Evolutionary conservation across 2,329 filamentous ascomycete species (phyloP), one percentile per base, ranked within the genome.

Genomic region (Furcasterigmium furcatum): DNA sequence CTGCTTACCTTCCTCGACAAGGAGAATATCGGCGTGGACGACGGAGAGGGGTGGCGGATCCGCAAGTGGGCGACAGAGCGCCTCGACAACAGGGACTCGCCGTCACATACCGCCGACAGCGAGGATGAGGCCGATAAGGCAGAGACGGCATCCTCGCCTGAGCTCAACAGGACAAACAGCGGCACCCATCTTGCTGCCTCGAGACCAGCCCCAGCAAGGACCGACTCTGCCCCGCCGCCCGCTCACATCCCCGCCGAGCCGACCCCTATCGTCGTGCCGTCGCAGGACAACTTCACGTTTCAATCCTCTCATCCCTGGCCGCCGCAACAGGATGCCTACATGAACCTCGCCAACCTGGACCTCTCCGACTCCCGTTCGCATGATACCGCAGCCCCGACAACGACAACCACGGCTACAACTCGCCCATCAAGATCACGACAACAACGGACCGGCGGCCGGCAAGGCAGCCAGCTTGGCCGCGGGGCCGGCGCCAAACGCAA

Each of bases 1-100:
- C 73, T 99, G 5, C 71, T 96, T n/a, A 68, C 76, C 14, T 95
- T 95, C 55, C 71, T 97, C 44, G 91, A 97, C 62, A 86, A 82
- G 59, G 84, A 91, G 60, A 83, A 88, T 52, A 74, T 95, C 45
- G 90, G 89, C 0, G 62, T 94, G 12, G 79, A 77, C 40, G 88
- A 94, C 63, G 88, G 88, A 13, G 91, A 96, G 63, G 89, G 77
- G 18, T 80, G 76, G 71, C 73, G 68, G 49, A 70, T 85, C 45
- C 70, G 82, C 45, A 71, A 71, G 60, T 86, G 82, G 82, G 84
- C 82, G 1, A 84, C 80, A 3, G 86, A 91, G 63, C 74, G 84
- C 22, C 67, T 88, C 16, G 83, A 88, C 43, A 82, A 84, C 22
- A 74, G 78, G 29, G 78, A 84, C 34, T 67, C 70, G 22, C 65